phyloP scores from a whole-genome alignment of 805 yeast species.

The Cyberlindnera mississippiensis region DNA sequence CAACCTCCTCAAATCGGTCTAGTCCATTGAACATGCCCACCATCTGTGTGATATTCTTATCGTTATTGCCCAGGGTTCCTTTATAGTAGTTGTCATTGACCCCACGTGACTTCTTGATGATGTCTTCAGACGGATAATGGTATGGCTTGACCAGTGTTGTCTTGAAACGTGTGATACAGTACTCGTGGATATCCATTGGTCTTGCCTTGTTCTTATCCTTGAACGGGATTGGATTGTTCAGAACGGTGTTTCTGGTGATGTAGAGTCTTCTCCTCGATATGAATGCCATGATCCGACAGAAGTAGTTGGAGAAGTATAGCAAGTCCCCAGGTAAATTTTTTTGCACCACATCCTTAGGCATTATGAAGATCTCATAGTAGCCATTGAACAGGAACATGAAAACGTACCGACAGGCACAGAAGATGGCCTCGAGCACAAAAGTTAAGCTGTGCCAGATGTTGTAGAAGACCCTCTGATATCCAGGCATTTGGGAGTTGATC shows the following conservation, averaged over 20 bases:
- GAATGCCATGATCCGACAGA: conserved; percentile 22
- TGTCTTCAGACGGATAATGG: conserved; percentile 21
- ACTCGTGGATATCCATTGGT: conserved; percentile 21
- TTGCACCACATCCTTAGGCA: conserved; percentile 10
- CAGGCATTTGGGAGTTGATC: conserved; percentile 12
- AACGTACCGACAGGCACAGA: conserved; percentile 19
- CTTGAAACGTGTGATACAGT: conserved; percentile 17
- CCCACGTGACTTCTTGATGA: not conserved
- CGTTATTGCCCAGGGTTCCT: conserved; percentile 6
- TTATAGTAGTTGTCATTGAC: conserved; percentile 6
- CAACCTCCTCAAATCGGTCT: not conserved
- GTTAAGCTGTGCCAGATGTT: conserved; percentile 19
- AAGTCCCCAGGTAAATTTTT: conserved; percentile 10
- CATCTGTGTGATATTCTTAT: not conserved
- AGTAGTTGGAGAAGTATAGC: conserved; percentile 17
- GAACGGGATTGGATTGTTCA: conserved; percentile 22
- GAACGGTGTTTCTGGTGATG: conserved; percentile 16
- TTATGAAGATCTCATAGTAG: conserved; percentile 11
- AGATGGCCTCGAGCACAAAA: conserved; percentile 16
- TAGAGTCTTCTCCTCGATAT: conserved; percentile 19
- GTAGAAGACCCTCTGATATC: conserved; percentile 17
- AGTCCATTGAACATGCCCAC: conserved; percentile 2
- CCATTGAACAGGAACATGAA: conserved; percentile 25
- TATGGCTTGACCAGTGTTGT: conserved; percentile 14
- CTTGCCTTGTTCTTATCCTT: conserved; percentile 20